Evolutionary conservation across 306 rosid genomes (phyloP), one percentile per base, ranked within the genome.

Genomic region (Rosa rugosa): DNA sequence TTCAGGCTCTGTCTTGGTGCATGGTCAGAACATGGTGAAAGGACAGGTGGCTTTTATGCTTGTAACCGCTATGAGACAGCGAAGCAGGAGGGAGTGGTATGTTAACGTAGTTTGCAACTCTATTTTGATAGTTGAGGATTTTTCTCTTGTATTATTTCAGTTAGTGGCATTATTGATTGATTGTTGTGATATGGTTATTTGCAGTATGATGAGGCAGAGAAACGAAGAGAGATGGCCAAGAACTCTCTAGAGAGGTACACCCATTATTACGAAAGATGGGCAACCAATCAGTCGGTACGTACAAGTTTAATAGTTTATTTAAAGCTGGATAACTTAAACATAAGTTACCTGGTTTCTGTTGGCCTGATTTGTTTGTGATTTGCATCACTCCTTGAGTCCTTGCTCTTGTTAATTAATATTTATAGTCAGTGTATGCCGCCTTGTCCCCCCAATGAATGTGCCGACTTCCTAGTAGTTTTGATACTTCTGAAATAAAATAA

Each of bases 261-360:
- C 74, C 98, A 94, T 85, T 94, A 94, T 82, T 94, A 94, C 79
- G 98, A 94, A 89, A 94, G 98, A 75, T 94, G 98, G 98, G 98
- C 98, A 64, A 94, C 97, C 84, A 94, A 94, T 82, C 98, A 94
- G 85, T 89, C 90, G 79, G 98, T 94, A 94, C 77, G 92, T 75
- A 78, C 71, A 22, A 36, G 12, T n/a, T 80, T 17, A 57, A 23
- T 59, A 40, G n/a, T 23, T 13, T 75, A 73, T 18, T 40, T 41
- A 23, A 56, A 13, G 45, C n/a, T 17, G 31, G 36, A 34, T 31
- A 36, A 5, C 18, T 45, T 18, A 25, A 62, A 46, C 40, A 27
- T 11, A 75, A 8, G 27, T 75, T n/a, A 12, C 10, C 41, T 27
- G 8, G 70, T 65, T 75, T 45, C 12, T 59, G 42, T 44, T 25